Conservation (phyloP, 257 asterid genomes). For the Solanum corneliomulleri region DNA sequence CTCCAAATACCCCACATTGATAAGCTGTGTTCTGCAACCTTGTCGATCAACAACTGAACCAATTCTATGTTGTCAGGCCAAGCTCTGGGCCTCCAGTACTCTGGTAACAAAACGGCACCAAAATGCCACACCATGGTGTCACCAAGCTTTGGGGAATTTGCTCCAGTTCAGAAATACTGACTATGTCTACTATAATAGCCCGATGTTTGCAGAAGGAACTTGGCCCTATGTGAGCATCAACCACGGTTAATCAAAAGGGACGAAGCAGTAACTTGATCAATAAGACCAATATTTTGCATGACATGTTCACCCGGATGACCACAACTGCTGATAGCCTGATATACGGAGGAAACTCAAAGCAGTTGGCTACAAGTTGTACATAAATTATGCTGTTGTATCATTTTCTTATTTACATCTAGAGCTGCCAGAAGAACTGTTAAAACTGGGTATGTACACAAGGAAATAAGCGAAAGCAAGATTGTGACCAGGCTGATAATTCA, state of each 20-base stretch:
- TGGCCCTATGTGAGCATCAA: background rate
- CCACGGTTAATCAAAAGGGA: background rate
- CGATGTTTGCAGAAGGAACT: background rate
- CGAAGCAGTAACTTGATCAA: background rate
- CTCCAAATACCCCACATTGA: background rate
- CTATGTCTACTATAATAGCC: background rate
- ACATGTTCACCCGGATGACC: background rate
- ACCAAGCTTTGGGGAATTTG: background rate
- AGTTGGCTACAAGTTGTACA: background rate
- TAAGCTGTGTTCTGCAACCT: background rate
- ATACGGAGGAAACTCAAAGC: background rate
- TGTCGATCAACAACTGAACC: background rate
- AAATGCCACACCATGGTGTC: background rate
- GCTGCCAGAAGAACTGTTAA: background rate
- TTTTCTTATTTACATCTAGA: background rate
- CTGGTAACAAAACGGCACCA: background rate
- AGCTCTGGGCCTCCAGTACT: background rate
- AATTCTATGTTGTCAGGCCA: background rate
- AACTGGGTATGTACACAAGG: background rate
- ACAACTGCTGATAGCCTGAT: background rate
- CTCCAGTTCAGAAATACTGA: background rate
- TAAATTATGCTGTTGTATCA: background rate
- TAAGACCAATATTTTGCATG: background rate
- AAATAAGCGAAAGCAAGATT: background rate
- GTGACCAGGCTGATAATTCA: background rate